A percentile compares a stretch with the other conserved stretches of the same genome.
phyloP scores from a whole-genome alignment of 768 basidiomycete species.

The Candolleomyces efflorescens region DNA sequence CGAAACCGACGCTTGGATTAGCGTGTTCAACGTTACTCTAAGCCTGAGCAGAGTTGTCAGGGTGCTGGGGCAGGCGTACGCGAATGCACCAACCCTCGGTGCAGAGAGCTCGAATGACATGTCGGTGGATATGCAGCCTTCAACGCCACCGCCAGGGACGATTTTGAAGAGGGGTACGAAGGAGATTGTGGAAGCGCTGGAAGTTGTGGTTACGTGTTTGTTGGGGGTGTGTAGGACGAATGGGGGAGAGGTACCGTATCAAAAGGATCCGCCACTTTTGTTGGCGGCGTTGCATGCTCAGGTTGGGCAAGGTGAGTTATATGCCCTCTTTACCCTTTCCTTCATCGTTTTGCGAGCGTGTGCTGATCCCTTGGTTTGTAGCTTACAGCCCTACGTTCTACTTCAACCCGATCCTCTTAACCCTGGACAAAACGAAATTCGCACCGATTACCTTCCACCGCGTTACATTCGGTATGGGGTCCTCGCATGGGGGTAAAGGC shows the following conservation, averaged over 20 bases:
- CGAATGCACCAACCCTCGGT: conserved; percentile 17
- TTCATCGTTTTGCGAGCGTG: neutral
- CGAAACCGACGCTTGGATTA: conserved; percentile 96
- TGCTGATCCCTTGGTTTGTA: neutral
- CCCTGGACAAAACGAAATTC: conserved; percentile 66
- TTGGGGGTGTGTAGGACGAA: conserved; percentile 5
- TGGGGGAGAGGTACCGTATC: conserved; percentile 3
- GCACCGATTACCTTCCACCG: conserved; percentile 57
- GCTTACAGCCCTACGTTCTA: conserved; percentile 6
- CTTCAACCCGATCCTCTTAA: conserved; percentile 65
- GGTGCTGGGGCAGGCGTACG: conserved; percentile 82
- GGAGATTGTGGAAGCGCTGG: conserved; percentile 44
- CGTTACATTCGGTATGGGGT: conserved; percentile 54
- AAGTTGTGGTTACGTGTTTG: conserved; percentile 7
- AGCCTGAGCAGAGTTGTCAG: conserved; percentile 87
- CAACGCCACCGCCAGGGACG: no score
- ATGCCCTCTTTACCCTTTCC: neutral
- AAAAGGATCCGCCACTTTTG: conserved; percentile 2
- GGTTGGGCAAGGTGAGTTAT: neutral
- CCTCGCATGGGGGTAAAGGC: conserved; percentile 2
- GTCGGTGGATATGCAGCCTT: no score
- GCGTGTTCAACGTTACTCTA: conserved; percentile 92
- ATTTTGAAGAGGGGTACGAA: conserved; percentile 4
- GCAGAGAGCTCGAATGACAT: neutral
- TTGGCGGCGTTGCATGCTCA: conserved; percentile 4